A percentile compares a stretch with the other conserved stretches of the same genome.
phyloP scores from a whole-genome alignment of 2,329 filamentous ascomycete genomes.

The Metarhizium brunneum region DNA sequence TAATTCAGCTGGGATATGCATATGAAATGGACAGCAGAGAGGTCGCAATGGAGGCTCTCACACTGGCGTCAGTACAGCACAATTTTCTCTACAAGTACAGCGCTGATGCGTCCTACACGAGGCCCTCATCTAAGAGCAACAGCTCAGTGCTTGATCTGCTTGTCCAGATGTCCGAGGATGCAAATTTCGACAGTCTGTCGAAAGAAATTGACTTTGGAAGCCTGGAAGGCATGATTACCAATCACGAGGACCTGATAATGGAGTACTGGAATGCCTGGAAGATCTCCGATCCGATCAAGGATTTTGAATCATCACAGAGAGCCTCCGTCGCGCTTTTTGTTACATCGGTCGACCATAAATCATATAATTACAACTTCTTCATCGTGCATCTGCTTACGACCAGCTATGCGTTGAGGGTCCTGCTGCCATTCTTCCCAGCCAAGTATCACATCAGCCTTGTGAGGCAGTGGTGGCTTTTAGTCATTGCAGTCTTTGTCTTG shows the following conservation, averaged over 20 bases:
- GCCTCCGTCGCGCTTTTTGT: slow-evolving; percentile 53
- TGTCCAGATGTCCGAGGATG: slow-evolving; percentile 57
- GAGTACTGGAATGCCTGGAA: slow-evolving; percentile 91
- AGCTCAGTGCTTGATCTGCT: slow-evolving; percentile 63
- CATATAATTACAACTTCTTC: slow-evolving; percentile 72
- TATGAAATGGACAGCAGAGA: slow-evolving; percentile 81
- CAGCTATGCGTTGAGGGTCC: slow-evolving; percentile 77
- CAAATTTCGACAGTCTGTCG: slow-evolving; percentile 60
- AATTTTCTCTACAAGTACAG: slow-evolving; percentile 55
- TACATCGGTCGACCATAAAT: slow-evolving; percentile 45
- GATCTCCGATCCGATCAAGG: slow-evolving; percentile 57
- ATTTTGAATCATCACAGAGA: slow-evolving; percentile 65
- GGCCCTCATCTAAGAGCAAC: slow-evolving; percentile 48
- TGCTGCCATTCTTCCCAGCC: slow-evolving; percentile 68
- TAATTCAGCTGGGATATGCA: slow-evolving; percentile 94
- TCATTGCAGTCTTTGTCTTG: slow-evolving; percentile 66
- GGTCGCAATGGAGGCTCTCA: slow-evolving; percentile 79
- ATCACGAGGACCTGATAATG: slow-evolving; percentile 61
- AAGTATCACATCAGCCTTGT: slow-evolving; percentile 66
- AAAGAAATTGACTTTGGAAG: slow-evolving; percentile 49
- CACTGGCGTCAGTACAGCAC: slow-evolving; percentile 51
- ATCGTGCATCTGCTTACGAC: slow-evolving; percentile 74
- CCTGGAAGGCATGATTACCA: slow-evolving; percentile 56
- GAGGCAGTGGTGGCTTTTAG: slow-evolving; percentile 83
- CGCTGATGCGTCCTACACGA: slow-evolving; percentile 65